These are phyloP conservation scores for Trichomonas gallinae DNA, from an alignment of 208 protist genomes.

Conservation along the genomic window DNA sequence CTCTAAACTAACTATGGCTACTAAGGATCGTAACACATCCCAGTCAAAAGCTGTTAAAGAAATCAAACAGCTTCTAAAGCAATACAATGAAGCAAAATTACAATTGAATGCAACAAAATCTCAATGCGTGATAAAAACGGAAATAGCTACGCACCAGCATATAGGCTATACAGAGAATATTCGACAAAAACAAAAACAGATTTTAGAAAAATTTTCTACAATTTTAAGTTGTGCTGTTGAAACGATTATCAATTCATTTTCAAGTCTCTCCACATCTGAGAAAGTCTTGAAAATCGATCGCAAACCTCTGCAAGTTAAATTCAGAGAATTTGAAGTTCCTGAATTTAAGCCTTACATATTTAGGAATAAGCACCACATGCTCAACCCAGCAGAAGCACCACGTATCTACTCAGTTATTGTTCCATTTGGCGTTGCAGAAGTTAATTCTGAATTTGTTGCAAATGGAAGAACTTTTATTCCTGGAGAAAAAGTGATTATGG, in stretches of 20 bases:
- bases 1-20: neutral
- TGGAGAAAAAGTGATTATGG: neutral
- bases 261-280: neutral
- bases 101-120: neutral
- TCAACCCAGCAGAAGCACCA: neutral
- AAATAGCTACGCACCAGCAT: neutral
- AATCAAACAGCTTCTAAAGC: neutral
- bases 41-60: neutral
- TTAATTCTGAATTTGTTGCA: neutral
- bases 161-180: neutral
- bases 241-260: neutral
- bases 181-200: neutral
- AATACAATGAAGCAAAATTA: neutral
- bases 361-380: neutral
- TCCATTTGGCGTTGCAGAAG: neutral
- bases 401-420: neutral
- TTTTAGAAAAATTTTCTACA: neutral
- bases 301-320: neutral
- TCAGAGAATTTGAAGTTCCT: neutral
- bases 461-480: neutral
- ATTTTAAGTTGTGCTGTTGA: neutral
- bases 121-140: neutral
- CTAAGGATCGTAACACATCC: neutral
- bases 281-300: neutral
- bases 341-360: neutral